Conservation (phyloP, 805 yeast species). For the Yarrowia deformans region DNA sequence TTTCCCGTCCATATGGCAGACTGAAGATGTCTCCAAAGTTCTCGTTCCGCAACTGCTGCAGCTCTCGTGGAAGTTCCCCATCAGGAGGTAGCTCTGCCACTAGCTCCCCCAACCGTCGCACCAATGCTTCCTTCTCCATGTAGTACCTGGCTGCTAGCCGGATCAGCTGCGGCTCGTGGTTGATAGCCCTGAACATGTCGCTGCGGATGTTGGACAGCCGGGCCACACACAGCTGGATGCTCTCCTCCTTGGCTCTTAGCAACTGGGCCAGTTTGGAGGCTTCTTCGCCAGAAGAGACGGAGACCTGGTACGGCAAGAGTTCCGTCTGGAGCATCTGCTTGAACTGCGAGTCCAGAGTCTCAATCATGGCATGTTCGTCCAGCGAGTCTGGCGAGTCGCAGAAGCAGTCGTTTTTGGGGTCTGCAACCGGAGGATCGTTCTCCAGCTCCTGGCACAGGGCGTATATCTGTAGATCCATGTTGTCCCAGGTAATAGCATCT, state of each 20-base stretch:
- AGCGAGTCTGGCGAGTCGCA: background rate
- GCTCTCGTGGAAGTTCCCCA: background rate
- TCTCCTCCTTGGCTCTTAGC: background rate
- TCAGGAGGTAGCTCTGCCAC: background rate
- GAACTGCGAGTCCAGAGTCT: slow-evolving; percentile 7
- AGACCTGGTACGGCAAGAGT: background rate
- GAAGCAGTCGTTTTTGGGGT: background rate
- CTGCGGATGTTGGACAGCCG: background rate
- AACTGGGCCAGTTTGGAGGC: background rate
- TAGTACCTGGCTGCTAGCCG: slow-evolving; percentile 18
- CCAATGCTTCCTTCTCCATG: slow-evolving; percentile 21
- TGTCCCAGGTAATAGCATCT: too few species aligned
- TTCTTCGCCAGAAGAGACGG: background rate
- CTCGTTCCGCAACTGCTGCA: background rate
- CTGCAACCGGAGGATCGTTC: background rate
- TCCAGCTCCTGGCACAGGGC: slow-evolving; percentile 14
- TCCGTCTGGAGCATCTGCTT: background rate
- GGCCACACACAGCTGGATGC: slow-evolving; percentile 10
- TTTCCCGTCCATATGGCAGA: background rate
- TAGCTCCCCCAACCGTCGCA: slow-evolving; percentile 3
- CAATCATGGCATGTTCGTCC: slow-evolving; percentile 5
- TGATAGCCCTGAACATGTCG: slow-evolving; percentile 14
- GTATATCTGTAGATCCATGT: slow-evolving; percentile 14
- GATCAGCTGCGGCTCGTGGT: slow-evolving; percentile 9
- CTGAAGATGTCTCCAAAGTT: background rate